These are phyloP conservation scores for Caloboletus firmus DNA, from an alignment of 1,284 basidiomycete genomes.

Conservation along the genomic window DNA sequence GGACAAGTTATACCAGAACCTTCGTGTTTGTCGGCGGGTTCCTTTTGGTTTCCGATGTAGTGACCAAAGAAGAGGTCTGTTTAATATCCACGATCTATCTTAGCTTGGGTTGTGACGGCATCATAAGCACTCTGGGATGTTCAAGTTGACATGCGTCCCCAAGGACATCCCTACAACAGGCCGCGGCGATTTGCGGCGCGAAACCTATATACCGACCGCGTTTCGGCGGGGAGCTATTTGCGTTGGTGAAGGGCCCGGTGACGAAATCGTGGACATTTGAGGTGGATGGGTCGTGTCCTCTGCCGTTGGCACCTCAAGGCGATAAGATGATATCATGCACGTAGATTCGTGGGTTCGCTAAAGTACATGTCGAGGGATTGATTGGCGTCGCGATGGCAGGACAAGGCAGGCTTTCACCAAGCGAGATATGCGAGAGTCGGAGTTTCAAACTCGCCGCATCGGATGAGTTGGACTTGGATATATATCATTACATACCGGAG, in stretches of 20 bases:
- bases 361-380: not conserved
- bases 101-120: slow-evolving; percentile 10
- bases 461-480: not conserved
- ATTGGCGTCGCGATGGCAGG: slow-evolving; percentile 9
- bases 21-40: slow-evolving; percentile 6
- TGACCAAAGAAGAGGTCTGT: not conserved
- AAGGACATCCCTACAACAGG: not conserved
- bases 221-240: not conserved
- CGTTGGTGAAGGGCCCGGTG: not conserved
- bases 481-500: slow-evolving; percentile 1
- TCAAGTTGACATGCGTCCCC: not conserved
- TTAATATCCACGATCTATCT: not conserved
- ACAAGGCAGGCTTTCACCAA: slow-evolving; percentile 5
- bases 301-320: slow-evolving; percentile 5
- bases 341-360: not conserved
- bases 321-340: slow-evolving; percentile 7
- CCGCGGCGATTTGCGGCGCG: slow-evolving; percentile 6
- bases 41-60: slow-evolving; percentile 5
- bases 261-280: not conserved
- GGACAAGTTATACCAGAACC: not conserved
- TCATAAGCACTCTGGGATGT: not conserved
- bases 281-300: not conserved
- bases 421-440: slow-evolving; percentile 19
- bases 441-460: slow-evolving; percentile 7
- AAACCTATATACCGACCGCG: not conserved